These are phyloP conservation scores for Akebia trifoliata DNA, from an alignment of 164 flowering plant species.

Conservation along the genomic window DNA sequence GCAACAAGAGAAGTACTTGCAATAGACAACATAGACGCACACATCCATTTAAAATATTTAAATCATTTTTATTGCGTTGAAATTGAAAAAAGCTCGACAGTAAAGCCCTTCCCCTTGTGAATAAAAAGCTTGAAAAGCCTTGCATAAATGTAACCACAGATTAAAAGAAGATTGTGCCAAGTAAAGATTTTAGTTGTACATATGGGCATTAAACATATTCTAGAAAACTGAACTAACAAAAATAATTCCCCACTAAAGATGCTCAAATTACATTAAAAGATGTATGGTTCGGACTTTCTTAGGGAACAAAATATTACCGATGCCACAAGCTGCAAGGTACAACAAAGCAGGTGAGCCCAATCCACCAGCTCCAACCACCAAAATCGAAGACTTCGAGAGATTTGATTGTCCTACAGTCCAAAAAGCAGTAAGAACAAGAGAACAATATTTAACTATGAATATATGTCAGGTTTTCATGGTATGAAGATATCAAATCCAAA, in stretches of 20 bases:
- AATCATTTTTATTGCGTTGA: background rate
- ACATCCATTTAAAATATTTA: background rate
- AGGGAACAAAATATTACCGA: slow-evolving; percentile 40
- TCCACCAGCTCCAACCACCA: slow-evolving; percentile 98
- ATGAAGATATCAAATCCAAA: too few relatives aligned
- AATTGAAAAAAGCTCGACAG: background rate
- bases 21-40: background rate
- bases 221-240: background rate
- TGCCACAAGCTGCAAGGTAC: slow-evolving; percentile 93
- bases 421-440: background rate
- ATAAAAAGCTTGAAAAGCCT: background rate
- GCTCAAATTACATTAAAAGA: background rate
- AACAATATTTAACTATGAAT: background rate
- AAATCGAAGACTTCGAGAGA: slow-evolving; percentile 73
- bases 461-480: too few relatives aligned
- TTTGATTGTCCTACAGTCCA: slow-evolving; percentile 53
- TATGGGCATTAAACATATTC: background rate
- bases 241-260: background rate
- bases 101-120: background rate
- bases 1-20: background rate
- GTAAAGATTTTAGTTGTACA: background rate
- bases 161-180: background rate
- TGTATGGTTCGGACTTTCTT: background rate
- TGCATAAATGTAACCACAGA: background rate
- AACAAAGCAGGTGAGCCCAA: slow-evolving; percentile 90